Conservation (phyloP, 2,329 filamentous ascomycete genomes). For the Mycosphaerella sp. region DNA sequence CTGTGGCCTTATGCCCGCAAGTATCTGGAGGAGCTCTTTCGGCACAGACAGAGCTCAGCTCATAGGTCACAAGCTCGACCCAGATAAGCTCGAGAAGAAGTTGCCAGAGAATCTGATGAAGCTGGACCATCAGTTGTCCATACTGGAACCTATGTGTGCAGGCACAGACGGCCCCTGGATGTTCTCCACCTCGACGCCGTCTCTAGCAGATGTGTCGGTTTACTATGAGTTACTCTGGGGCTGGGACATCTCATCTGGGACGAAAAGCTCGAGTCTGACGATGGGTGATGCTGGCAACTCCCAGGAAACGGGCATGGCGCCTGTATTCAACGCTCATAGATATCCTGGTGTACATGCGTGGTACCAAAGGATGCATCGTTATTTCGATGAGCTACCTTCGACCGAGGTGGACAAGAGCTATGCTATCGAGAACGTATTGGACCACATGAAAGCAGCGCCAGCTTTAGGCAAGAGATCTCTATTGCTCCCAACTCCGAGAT, state of each 20-base stretch:
- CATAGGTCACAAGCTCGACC: constrained; percentile 37
- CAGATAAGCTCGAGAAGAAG: constrained; percentile 38
- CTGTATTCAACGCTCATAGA: constrained; percentile 36
- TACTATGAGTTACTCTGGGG: constrained; percentile 40
- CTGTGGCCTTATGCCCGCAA: constrained; percentile 38
- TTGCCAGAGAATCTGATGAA: constrained; percentile 35
- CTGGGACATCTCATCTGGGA: constrained; percentile 35
- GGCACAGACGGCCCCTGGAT: constrained; percentile 31
- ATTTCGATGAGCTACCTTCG: constrained; percentile 31
- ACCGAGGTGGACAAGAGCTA: constrained; percentile 24
- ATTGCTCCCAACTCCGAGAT: constrained; percentile 31
- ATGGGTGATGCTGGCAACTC: constrained; percentile 33
- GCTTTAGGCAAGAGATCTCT: constrained; percentile 21
- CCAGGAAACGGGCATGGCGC: constrained; percentile 16
- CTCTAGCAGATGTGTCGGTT: constrained; percentile 35
- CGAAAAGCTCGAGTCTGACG: constrained; percentile 34
- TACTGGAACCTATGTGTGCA: constrained; percentile 36
- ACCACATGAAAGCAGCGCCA: constrained; percentile 26
- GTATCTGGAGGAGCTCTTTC: constrained; percentile 38
- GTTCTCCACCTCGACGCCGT: constrained; percentile 33
- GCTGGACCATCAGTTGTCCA: constrained; percentile 36
- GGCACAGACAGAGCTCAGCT: constrained; percentile 36
- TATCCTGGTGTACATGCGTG: constrained; percentile 36
- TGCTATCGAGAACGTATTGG: constrained; percentile 24
- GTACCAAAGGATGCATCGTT: constrained; percentile 34